Conservation (phyloP, 2,329 filamentous ascomycete species). For the Dothideomycetidae sp. region DNA sequence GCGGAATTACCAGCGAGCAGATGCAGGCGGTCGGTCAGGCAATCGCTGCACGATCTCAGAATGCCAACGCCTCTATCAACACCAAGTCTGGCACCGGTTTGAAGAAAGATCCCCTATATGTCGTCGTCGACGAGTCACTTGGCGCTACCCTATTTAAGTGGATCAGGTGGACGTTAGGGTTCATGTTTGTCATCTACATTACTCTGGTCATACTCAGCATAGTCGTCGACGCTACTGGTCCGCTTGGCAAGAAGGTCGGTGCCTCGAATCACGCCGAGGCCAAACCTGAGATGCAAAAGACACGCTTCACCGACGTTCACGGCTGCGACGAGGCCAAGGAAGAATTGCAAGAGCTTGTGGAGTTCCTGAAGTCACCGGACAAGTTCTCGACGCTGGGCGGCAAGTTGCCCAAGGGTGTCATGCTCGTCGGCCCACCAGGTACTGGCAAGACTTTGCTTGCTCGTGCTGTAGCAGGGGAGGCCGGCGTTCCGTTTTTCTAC, state of each 20-base stretch:
- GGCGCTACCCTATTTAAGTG: slow-evolving; percentile 73
- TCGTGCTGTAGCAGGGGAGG: slow-evolving; percentile 88
- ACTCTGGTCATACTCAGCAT: slow-evolving; percentile 67
- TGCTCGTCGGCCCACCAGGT: slow-evolving; percentile 87
- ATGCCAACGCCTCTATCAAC: slow-evolving; percentile 48
- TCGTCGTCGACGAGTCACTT: slow-evolving; percentile 84
- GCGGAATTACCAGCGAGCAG: slow-evolving; percentile 43
- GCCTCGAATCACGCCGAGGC: slow-evolving; percentile 64
- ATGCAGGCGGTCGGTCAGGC: slow-evolving; percentile 71
- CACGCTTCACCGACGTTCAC: slow-evolving; percentile 84
- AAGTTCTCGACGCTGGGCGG: slow-evolving; percentile 88
- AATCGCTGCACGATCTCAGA: slow-evolving; percentile 55
- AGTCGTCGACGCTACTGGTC: slow-evolving; percentile 64
- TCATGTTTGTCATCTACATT: slow-evolving; percentile 65
- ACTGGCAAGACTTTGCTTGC: slow-evolving; percentile 95
- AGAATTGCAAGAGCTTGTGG: slow-evolving; percentile 89
- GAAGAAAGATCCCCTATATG: slow-evolving; percentile 79
- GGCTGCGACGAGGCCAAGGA: slow-evolving; percentile 98
- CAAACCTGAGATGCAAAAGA: slow-evolving; percentile 82
- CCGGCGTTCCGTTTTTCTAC: slow-evolving; percentile 97
- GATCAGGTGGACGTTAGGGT: slow-evolving; percentile 73
- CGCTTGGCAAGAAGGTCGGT: slow-evolving; percentile 59
- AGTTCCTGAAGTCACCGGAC: slow-evolving; percentile 86
- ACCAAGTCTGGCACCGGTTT: slow-evolving; percentile 46
- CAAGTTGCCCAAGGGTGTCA: slow-evolving; percentile 90